A percentile compares a stretch with the other conserved stretches of the same genome.
These are phyloP conservation scores for Ilyonectria sp. DNA, from an alignment of 2,329 filamentous ascomycete species.

Conservation along the genomic window DNA sequence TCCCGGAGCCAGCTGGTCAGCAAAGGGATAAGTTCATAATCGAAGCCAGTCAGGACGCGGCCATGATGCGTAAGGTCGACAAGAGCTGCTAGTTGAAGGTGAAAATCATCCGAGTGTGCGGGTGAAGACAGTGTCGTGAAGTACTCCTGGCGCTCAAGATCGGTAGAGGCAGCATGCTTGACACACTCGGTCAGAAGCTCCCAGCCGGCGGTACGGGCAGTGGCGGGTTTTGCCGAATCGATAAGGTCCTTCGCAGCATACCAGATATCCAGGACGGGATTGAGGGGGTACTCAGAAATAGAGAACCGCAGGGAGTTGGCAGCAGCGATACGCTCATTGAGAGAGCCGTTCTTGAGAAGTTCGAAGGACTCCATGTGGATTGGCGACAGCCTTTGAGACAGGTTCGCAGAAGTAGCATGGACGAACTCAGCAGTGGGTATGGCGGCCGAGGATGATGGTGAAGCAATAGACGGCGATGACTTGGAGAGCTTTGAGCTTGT, in stretches of 20 bases:
- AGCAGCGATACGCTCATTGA: constrained; percentile 69
- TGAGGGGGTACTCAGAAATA: constrained; percentile 72
- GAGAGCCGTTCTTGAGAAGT: constrained; percentile 66
- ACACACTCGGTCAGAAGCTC: constrained; percentile 77
- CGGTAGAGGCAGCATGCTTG: constrained; percentile 73
- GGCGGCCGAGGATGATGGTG: constrained; percentile 57
- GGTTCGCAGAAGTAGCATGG: constrained; percentile 57
- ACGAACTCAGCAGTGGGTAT: constrained; percentile 62
- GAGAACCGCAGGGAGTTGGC: constrained; percentile 70
- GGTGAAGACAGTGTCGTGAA: constrained; percentile 73
- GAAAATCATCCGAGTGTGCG: constrained; percentile 74
- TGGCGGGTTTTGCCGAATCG: constrained; percentile 66
- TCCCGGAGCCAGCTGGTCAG: constrained; percentile 73
- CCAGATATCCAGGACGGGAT: constrained; percentile 75
- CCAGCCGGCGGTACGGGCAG: constrained; percentile 74
- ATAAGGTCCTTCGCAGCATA: constrained; percentile 77
- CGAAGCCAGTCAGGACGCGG: constrained; percentile 75
- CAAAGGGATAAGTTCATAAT: constrained; percentile 76
- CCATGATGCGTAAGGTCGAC: constrained; percentile 74
- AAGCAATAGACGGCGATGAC: constrained; percentile 61
- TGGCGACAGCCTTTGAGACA: constrained; percentile 61
- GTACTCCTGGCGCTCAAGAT: constrained; percentile 76
- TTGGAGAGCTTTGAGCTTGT: constrained; percentile 70
- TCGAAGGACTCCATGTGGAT: constrained; percentile 70
- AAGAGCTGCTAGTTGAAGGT: constrained; percentile 75